Percentiles rank a stretch among this genome's conserved stretches.
These are phyloP conservation scores for Solanum tarijense DNA, from an alignment of 257 asterid genomes.

Conservation along the genomic window DNA sequence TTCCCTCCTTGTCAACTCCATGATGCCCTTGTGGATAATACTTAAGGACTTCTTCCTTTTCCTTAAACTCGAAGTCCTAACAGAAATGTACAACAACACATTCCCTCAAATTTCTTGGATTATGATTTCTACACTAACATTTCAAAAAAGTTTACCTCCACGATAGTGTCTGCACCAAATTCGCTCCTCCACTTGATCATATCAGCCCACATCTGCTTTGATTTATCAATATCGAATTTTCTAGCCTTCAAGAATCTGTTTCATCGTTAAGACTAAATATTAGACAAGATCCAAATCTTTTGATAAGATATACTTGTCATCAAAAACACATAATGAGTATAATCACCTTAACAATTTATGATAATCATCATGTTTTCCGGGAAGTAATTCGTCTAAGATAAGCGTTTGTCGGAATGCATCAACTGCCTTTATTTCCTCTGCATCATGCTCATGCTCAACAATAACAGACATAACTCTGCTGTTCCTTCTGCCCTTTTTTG, in stretches of 20 bases:
- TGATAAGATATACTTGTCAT: neutral
- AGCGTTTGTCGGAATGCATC: slow-evolving; percentile 89
- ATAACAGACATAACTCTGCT: slow-evolving; percentile 75
- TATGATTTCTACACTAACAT: neutral
- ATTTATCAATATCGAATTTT: slow-evolving; percentile 72
- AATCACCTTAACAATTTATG: slow-evolving; percentile 72
- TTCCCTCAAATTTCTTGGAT: neutral
- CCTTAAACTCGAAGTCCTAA: slow-evolving; percentile 74
- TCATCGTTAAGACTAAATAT: neutral
- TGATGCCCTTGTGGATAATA: slow-evolving; percentile 97
- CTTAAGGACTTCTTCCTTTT: slow-evolving; percentile 70
- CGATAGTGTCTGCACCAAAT: slow-evolving; percentile 62
- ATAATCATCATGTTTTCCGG: slow-evolving; percentile 79
- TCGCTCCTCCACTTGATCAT: slow-evolving; percentile 97
- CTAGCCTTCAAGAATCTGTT: slow-evolving; percentile 86
- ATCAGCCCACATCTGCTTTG: slow-evolving; percentile 97
- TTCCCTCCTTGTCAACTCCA: slow-evolving; percentile 84
- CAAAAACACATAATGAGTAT: neutral
- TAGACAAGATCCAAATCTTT: neutral
- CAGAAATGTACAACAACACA: neutral
- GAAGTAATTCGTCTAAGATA: slow-evolving; percentile 77
- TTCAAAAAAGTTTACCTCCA: slow-evolving; percentile 41
- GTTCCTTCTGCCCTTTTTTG: slow-evolving; percentile 37
- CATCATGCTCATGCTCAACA: slow-evolving; percentile 72
- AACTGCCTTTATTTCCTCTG: slow-evolving; percentile 77